phyloP scores from a whole-genome alignment of 768 basidiomycete species.

The Kwoniella europaea region DNA sequence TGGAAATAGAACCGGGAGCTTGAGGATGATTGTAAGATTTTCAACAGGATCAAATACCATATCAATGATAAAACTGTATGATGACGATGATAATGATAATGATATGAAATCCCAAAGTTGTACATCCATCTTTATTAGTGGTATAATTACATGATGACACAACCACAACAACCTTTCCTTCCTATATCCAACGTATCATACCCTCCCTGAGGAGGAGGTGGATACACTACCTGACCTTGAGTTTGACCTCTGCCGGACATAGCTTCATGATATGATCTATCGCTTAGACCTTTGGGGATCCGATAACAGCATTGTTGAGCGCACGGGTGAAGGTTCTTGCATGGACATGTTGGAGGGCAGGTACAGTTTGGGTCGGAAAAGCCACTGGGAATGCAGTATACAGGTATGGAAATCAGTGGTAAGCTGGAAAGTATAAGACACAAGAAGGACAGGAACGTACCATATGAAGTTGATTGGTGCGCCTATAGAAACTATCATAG shows the following conservation, averaged over 20 bases:
- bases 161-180: slow-evolving; percentile 6
- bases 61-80: background rate
- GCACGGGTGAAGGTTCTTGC: slow-evolving; percentile 6
- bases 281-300: slow-evolving; percentile 11
- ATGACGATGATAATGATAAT: background rate
- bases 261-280: slow-evolving; percentile 14
- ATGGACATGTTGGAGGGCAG: slow-evolving; percentile 13
- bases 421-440: background rate
- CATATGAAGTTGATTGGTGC: slow-evolving; percentile 4
- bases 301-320: slow-evolving; percentile 11
- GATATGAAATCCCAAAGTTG: background rate
- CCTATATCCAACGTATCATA: background rate
- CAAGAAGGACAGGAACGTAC: background rate
- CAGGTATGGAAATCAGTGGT: background rate
- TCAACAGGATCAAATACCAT: too few relatives aligned
- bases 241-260: background rate
- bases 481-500: background rate
- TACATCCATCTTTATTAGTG: background rate
- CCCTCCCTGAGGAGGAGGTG: background rate
- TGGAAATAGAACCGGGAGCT: background rate
- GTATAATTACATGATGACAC: background rate
- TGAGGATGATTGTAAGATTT: background rate
- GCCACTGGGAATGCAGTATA: background rate
- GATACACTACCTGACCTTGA: background rate
- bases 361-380: slow-evolving; percentile 6